Base-by-base conservation (phyloP, 352 stramenopile species). In the Saprolegnia diclina region DNA sequence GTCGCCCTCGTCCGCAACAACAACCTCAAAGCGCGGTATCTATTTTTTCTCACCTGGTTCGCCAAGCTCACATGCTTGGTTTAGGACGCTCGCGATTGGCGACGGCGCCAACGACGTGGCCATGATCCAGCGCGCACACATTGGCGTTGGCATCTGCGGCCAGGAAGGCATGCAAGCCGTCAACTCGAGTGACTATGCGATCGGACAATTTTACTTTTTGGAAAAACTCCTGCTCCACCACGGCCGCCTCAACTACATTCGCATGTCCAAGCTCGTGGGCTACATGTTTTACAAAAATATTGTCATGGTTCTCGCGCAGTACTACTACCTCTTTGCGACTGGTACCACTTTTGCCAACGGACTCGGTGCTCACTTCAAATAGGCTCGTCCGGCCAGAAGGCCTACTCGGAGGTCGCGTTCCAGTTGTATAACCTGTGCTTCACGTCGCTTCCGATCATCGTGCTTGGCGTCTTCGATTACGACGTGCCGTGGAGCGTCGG, bases 231-330 rank as follows among this genome's bases (percentile, higher is more conserved):
- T 98, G 46, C 79, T 98, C 37, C 89, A 98, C 14, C 92, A 98
- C 71, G 95, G 95, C 9, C 89, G 92, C 14, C 97, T 88, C 85
- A 96, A 97, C 72, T 98, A 98, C 72, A 75, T 95, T 13, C 88
- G 95, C 50, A 96, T 98, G 76, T 89, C 86, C 52, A 97, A 96
- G 72, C 75, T 97, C 6, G 94, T 97, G 44, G 64, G 96, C 44
- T 97, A 97, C 77, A 95, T 92, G 45, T 98, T 98, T 73, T 98
- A 97, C 89, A 97, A 97, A 76, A 98, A 98, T 72, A 87, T 98
- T 38, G 94, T 97, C 73, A 85, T 98, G 73, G 97, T 95, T 71
- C 77, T 98, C 73, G 95, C 91, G 40, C 89, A 97, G 71, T 98
- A 97, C 77, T 96, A 83, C 81, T 98, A 96, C 78, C 94, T 96